phyloP scores from a whole-genome alignment of 345 rosid species.

The Euphorbia peplus region DNA sequence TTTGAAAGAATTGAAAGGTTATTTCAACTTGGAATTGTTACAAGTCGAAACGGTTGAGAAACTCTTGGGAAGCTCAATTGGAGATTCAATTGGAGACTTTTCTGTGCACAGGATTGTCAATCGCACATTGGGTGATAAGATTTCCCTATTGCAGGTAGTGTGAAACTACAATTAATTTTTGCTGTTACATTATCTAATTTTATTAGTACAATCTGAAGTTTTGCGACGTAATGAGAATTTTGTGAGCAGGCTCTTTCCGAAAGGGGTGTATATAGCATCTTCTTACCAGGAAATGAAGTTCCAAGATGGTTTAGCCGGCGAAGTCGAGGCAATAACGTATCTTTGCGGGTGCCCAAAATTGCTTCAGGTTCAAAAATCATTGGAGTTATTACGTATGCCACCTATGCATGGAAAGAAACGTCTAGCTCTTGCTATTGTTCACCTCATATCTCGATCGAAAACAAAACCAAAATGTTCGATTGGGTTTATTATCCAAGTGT shows the following conservation, averaged over 20 bases:
- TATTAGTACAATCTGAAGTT: too few species aligned
- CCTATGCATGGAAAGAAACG: background rate
- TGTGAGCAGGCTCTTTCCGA: slow-evolving; percentile 7
- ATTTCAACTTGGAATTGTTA: slow-evolving; percentile 8
- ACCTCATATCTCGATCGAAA: background rate
- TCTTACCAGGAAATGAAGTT: slow-evolving; percentile 8
- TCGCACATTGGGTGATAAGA: background rate
- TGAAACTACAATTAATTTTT: too few species aligned
- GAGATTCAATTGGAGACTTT: background rate
- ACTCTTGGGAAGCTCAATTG: background rate
- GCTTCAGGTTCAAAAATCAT: background rate
- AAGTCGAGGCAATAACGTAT: background rate
- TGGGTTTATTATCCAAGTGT: slow-evolving; percentile 10
- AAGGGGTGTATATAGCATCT: slow-evolving; percentile 8
- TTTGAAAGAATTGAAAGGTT: slow-evolving; percentile 9
- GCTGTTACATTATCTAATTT: too few species aligned
- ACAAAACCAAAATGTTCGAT: background rate
- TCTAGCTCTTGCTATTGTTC: background rate
- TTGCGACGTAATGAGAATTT: too few species aligned
- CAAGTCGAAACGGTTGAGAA: slow-evolving; percentile 1
- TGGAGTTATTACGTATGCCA: background rate
- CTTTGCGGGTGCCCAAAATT: background rate
- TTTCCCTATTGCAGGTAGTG: slow-evolving; percentile 14
- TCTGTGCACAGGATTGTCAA: background rate
- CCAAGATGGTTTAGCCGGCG: slow-evolving; percentile 12